These are phyloP conservation scores for Fusarium vanettenii DNA, from an alignment of 2,329 filamentous ascomycete species.

Conservation along the genomic window DNA sequence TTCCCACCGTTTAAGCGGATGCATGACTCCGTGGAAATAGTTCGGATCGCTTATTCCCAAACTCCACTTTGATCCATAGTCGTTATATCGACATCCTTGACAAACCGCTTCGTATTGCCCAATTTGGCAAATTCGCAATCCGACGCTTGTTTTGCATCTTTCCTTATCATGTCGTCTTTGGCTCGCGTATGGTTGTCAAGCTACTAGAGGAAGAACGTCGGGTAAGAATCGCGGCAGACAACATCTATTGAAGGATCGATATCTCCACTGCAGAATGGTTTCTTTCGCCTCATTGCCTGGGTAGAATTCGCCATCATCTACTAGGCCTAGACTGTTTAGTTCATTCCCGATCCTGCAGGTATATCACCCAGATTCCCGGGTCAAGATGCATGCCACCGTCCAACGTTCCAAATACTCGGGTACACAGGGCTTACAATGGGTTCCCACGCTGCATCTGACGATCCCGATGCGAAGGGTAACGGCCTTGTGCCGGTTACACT, in stretches of 20 bases:
- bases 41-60: background rate
- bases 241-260: background rate
- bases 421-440: background rate
- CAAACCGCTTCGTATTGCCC: background rate
- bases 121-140: constrained; percentile 16
- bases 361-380: constrained; percentile 12
- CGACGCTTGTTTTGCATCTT: constrained; percentile 12
- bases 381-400: background rate
- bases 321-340: background rate
- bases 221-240: background rate
- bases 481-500: background rate
- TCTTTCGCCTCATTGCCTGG: constrained; percentile 11
- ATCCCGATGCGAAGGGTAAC: background rate
- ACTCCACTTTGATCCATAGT: background rate
- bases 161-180: background rate
- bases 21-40: background rate
- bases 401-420: background rate
- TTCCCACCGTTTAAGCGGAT: background rate
- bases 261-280: background rate
- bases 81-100: background rate
- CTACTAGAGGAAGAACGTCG: background rate
- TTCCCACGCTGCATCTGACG: background rate
- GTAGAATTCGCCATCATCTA: background rate
- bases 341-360: background rate
- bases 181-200: background rate